These are phyloP conservation scores for Capsella bursapastoris DNA, from an alignment of 345 rosid species.

Conservation along the genomic window DNA sequence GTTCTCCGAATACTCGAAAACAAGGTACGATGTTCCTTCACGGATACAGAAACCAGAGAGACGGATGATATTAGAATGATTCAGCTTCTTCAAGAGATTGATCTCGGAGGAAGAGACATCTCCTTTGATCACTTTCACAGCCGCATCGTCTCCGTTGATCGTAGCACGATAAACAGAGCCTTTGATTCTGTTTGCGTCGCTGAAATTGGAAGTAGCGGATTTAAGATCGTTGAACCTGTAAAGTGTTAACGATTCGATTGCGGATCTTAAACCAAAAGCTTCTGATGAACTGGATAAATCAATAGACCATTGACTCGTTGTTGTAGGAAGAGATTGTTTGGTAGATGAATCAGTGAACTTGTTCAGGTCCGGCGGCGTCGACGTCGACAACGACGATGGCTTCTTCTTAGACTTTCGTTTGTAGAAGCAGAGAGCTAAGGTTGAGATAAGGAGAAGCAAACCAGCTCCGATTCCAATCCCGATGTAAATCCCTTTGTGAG, in stretches of 20 bases:
- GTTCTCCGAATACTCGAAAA: slow-evolving; percentile 72
- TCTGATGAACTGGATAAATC: slow-evolving; percentile 45
- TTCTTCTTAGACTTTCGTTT: slow-evolving; percentile 34
- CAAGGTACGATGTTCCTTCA: slow-evolving; percentile 77
- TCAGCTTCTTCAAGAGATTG: slow-evolving; percentile 75
- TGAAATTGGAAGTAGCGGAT: slow-evolving; percentile 62
- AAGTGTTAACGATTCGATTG: slow-evolving; percentile 64
- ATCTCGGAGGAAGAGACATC: slow-evolving; percentile 74
- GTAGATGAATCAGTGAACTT: slow-evolving; percentile 44
- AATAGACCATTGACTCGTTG: slow-evolving; percentile 48
- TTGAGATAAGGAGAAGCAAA: slow-evolving; percentile 46
- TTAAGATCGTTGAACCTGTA: slow-evolving; percentile 68
- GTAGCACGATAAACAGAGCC: slow-evolving; percentile 71
- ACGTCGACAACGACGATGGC: neutral
- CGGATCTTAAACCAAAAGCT: slow-evolving; percentile 49
- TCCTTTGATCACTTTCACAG: slow-evolving; percentile 81
- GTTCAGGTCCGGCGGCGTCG: slow-evolving; percentile 33
- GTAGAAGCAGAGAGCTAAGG: slow-evolving; percentile 43
- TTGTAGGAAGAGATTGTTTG: slow-evolving; percentile 42
- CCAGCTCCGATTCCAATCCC: slow-evolving; percentile 65
- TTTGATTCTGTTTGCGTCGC: slow-evolving; percentile 61
- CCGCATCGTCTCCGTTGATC: slow-evolving; percentile 76
- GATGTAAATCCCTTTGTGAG: slow-evolving; percentile 58
- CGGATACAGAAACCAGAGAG: slow-evolving; percentile 87
- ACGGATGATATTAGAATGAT: slow-evolving; percentile 77